These are phyloP conservation scores for Solanum infundibuliforme DNA, from an alignment of 257 asterid genomes.

Conservation along the genomic window DNA sequence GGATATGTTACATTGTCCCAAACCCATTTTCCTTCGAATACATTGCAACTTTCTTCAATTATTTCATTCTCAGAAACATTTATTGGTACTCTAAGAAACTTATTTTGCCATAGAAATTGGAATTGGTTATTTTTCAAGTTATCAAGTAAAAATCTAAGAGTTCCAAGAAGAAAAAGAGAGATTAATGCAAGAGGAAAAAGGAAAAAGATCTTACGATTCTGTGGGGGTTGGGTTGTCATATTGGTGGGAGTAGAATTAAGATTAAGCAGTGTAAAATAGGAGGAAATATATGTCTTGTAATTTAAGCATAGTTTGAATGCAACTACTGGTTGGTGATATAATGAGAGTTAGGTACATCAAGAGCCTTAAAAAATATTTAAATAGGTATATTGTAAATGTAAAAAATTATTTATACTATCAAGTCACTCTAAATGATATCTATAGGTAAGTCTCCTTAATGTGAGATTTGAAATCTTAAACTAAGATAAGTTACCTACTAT, in stretches of 20 bases:
- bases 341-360: conserved; percentile 14
- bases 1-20: conserved; percentile 59
- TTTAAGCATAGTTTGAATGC: conserved; percentile 30
- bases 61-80: conserved; percentile 46
- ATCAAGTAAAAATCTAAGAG: conserved; percentile 39
- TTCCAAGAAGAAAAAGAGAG: conserved; percentile 49
- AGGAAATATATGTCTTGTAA: conserved; percentile 20
- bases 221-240: conserved; percentile 18
- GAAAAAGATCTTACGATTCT: conserved; percentile 32
- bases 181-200: conserved; percentile 50
- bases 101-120: conserved; percentile 12
- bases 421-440: background rate
- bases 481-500: background rate
- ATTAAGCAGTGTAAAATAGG: conserved; percentile 2
- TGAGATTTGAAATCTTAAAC: background rate
- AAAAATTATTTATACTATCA: too few relatives aligned
- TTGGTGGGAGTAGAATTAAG: conserved; percentile 9
- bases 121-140: conserved; percentile 32
- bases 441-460: background rate
- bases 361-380: background rate
- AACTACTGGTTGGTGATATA: conserved; percentile 60
- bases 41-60: conserved; percentile 59
- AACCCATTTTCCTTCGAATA: conserved; percentile 73
- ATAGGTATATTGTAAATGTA: background rate
- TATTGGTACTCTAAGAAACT: conserved; percentile 26